Base-by-base conservation (phyloP, 148 eudicot genomes). In the Diospyros kaki region DNA sequence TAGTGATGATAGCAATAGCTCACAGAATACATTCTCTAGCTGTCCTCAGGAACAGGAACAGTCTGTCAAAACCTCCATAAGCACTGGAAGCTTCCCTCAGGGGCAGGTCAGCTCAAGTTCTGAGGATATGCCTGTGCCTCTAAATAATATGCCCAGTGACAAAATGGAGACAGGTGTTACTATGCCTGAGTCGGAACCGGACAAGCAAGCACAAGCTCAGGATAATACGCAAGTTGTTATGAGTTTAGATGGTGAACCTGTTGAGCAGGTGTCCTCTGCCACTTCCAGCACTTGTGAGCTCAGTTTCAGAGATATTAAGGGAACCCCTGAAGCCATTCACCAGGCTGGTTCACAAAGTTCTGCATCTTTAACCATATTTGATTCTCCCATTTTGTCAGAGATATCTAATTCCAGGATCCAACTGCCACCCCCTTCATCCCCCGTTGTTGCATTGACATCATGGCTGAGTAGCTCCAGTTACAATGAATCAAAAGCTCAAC, bases 1-100 rank as follows among this genome's bases (percentile, higher is more conserved):
- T 71, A 85, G 44, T 78, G 97, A 96, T 77, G 99, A 95, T 83
- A 80, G 88, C 73, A 85, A 67, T 83, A 90, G 96, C 78, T 96
- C 99, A 71, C 94, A 89, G 64, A 96, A 93, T 78, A 88, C 98
- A 61, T 91, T 89, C 78, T 87, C 98, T 72, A 96, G 98, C 86
- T 80, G 93, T 82, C 93, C 97, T 77, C 96, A 84, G 80, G 96
- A 93, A 74, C 93, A 81, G 71, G 94, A 93, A 62, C 91, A 78
- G 76, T 93, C 94, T 59, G 85, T 77, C 58, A 93, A 91, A 80
- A 89, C 94, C 71, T 96, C 98, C 56, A 83, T 91, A 58, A 91
- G 91, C 81, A 81, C 78, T 68, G 93, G 87, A 78, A 96, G 90
- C 87, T 91, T 88, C 76, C 87, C 91, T 68, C 94, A 81, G 73